A percentile compares a stretch with the other conserved stretches of the same genome.
phyloP scores from a whole-genome alignment of 345 rosid genomes.

The Lepidium didymum region DNA sequence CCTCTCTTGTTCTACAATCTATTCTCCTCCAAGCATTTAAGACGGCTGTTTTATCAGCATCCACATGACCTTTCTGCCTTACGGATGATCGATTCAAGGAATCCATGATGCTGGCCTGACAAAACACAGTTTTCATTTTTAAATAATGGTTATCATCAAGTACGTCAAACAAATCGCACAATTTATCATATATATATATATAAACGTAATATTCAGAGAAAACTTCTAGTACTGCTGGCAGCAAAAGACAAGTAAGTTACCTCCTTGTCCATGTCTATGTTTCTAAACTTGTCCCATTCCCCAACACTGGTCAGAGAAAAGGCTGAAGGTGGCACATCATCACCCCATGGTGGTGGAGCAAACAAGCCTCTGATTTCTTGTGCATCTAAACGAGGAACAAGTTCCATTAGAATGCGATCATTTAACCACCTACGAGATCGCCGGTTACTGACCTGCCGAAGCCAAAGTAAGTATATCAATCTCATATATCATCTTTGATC shows the following conservation, averaged over 20 bases:
- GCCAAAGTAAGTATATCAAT: background rate
- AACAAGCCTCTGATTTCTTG: constrained; percentile 89
- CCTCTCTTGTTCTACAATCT: constrained; percentile 79
- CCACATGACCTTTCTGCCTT: constrained; percentile 48
- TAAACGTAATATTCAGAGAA: too few species aligned
- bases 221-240: background rate
- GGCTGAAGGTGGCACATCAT: constrained; percentile 71
- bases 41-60: constrained; percentile 60
- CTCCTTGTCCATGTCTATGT: constrained; percentile 98
- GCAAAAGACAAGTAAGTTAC: constrained; percentile 26
- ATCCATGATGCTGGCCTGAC: constrained; percentile 60
- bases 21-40: constrained; percentile 80
- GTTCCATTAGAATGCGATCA: constrained; percentile 93
- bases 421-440: constrained; percentile 83
- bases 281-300: constrained; percentile 93
- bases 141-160: background rate
- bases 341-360: constrained; percentile 99
- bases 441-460: constrained; percentile 69
- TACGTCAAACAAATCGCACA: background rate
- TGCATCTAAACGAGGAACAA: constrained; percentile 85
- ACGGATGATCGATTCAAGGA: constrained; percentile 34
- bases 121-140: background rate
- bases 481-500: background rate
- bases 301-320: constrained; percentile 62
- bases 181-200: background rate